Conservation (phyloP, 2,329 filamentous ascomycete genomes). For the Apiospora pterosperma region DNA sequence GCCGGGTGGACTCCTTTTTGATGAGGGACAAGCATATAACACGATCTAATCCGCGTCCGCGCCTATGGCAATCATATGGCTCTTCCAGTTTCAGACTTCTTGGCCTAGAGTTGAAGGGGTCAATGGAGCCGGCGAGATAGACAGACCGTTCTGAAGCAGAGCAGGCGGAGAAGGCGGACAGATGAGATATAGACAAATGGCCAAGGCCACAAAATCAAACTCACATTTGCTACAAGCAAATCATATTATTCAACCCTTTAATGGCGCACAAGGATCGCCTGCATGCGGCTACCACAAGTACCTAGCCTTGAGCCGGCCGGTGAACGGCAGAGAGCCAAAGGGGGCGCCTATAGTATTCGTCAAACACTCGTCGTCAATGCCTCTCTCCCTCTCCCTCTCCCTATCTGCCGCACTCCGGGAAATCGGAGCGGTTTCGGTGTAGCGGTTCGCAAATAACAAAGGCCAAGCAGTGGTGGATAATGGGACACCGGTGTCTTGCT, state of each 20-base stretch:
- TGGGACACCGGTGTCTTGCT: neutral
- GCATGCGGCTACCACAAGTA: neutral
- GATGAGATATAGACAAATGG: too few species aligned
- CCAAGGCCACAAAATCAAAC: neutral
- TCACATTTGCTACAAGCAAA: neutral
- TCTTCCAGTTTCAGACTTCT: neutral
- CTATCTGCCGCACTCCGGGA: neutral
- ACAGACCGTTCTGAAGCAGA: neutral
- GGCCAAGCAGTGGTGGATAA: neutral
- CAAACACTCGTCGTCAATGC: neutral
- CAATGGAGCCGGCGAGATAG: neutral
- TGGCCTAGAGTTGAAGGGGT: neutral
- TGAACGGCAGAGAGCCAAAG: too few species aligned
- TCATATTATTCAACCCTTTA: neutral
- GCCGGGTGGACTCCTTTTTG: neutral
- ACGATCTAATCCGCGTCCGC: neutral
- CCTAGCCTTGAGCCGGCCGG: neutral
- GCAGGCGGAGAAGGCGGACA: neutral
- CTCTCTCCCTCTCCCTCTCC: neutral
- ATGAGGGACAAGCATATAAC: neutral
- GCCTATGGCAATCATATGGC: neutral
- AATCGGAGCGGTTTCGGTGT: neutral
- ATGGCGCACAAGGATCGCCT: neutral
- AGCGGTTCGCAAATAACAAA: neutral
- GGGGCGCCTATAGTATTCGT: neutral